Conservation (phyloP, 1,284 basidiomycete species). For the Trametes sp. region DNA sequence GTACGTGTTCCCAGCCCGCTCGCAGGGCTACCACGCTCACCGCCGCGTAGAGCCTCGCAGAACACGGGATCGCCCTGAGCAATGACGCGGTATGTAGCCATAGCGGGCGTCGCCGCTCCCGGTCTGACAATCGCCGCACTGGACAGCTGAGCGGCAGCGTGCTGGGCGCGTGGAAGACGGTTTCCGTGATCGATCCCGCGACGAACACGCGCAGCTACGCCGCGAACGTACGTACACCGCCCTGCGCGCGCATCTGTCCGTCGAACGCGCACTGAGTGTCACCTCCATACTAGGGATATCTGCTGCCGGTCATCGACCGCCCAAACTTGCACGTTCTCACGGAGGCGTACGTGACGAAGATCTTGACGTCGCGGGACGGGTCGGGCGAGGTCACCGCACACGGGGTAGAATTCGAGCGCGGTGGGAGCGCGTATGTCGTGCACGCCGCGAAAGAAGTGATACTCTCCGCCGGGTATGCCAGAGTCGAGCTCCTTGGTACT, state of each 20-base stretch:
- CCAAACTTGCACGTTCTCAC: conserved; percentile 35
- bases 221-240: not conserved
- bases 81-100: conserved; percentile 27
- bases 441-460: conserved; percentile 46
- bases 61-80: conserved; percentile 23
- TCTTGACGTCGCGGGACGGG: conserved; percentile 11
- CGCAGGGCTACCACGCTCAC: no score
- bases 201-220: conserved; percentile 14
- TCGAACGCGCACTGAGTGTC: no score
- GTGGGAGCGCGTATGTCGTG: conserved; percentile 35
- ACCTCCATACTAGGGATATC: conserved; percentile 35
- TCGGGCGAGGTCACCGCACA: conserved; percentile 30
- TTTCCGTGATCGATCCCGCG: conserved; percentile 24
- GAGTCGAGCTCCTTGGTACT: not conserved
- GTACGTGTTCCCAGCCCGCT: conserved; percentile 5
- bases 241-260: not conserved
- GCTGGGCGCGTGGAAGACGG: conserved; percentile 22
- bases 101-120: not conserved
- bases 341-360: conserved; percentile 26
- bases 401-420: conserved; percentile 42
- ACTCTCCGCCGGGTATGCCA: conserved; percentile 39
- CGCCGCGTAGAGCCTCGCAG: conserved; percentile 19
- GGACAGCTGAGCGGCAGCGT: conserved; percentile 28
- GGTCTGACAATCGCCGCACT: not conserved
- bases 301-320: conserved; percentile 29